These are phyloP conservation scores for Globisporangium emineosum DNA, from an alignment of 352 stramenopile genomes.

Conservation along the genomic window DNA sequence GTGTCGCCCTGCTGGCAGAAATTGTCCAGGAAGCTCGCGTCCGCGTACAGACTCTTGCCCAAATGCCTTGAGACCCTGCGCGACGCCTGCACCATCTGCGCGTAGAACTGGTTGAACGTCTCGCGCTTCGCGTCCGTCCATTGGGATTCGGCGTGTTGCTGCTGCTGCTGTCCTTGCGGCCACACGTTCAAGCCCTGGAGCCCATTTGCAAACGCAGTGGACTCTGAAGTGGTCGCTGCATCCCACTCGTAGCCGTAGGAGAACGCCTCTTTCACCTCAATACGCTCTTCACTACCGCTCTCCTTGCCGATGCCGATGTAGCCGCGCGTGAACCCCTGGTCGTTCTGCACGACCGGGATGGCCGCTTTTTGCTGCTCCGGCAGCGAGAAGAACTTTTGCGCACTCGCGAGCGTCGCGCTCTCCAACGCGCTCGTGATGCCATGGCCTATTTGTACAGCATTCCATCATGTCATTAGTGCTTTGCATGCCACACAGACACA, in stretches of 20 bases:
- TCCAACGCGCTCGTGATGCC: constrained; percentile 49
- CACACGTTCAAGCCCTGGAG: constrained; percentile 75
- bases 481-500: not conserved
- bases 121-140: constrained; percentile 24
- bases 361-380: constrained; percentile 41
- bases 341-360: constrained; percentile 62
- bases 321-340: constrained; percentile 70
- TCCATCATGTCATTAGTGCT: not conserved
- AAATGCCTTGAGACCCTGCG: constrained; percentile 46
- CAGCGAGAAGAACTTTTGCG: constrained; percentile 58
- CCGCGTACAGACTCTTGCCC: constrained; percentile 48
- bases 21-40: constrained; percentile 48
- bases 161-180: constrained; percentile 27
- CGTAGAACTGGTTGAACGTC: constrained; percentile 57
- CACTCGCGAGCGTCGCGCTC: constrained; percentile 47
- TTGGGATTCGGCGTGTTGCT: constrained; percentile 20
- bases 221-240: not conserved
- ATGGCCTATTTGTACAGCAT: constrained; percentile 30
- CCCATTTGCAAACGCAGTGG: constrained; percentile 39
- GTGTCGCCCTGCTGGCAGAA: constrained; percentile 66
- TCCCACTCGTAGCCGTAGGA: constrained; percentile 82
- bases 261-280: constrained; percentile 83
- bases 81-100: constrained; percentile 49
- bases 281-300: constrained; percentile 69
- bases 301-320: constrained; percentile 81